A percentile compares a stretch with the other conserved stretches of the same genome.
These are phyloP conservation scores for Purshia tridentata DNA, from an alignment of 306 rosid genomes.

Conservation along the genomic window DNA sequence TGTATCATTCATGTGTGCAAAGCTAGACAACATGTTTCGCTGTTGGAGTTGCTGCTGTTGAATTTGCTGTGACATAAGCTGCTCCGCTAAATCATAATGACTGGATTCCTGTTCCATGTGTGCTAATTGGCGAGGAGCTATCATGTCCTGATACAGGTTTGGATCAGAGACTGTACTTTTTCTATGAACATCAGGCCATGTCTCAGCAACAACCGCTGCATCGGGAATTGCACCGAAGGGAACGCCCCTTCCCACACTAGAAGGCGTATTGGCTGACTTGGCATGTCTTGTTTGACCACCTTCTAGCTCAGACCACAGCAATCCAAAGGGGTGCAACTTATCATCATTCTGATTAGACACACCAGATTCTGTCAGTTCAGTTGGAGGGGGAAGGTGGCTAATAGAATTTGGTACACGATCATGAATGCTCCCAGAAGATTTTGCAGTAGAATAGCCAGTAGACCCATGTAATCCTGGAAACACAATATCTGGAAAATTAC, in stretches of 20 bases:
- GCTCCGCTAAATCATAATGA: slow-evolving; percentile 51
- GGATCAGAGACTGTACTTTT: slow-evolving; percentile 40
- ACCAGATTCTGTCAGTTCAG: slow-evolving; percentile 39
- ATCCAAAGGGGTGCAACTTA: slow-evolving; percentile 60
- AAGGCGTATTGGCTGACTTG: slow-evolving; percentile 29
- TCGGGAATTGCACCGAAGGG: slow-evolving; percentile 41
- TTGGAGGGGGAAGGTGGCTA: slow-evolving; percentile 27
- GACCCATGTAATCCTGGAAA: slow-evolving; percentile 45
- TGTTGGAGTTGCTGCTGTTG: slow-evolving; percentile 54
- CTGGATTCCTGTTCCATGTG: slow-evolving; percentile 44
- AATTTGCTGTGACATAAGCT: slow-evolving; percentile 44
- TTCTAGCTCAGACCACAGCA: slow-evolving; percentile 62
- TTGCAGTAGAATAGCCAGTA: slow-evolving; percentile 28
- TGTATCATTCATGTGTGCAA: slow-evolving; percentile 39
- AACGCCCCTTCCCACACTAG: slow-evolving; percentile 35
- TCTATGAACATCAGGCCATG: slow-evolving; percentile 45
- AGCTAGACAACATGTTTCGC: slow-evolving; percentile 38
- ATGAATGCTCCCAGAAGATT: slow-evolving; percentile 29
- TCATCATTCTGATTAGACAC: slow-evolving; percentile 37
- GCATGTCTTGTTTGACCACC: slow-evolving; percentile 32
- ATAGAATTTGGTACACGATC: slow-evolving; percentile 28
- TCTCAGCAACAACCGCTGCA: slow-evolving; percentile 35
- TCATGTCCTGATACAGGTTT: slow-evolving; percentile 35
- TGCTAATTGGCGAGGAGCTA: slow-evolving; percentile 31
- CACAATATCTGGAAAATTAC: slow-evolving; percentile 36